Base-by-base conservation (phyloP, 305 asterid genomes). In the Ajuga reptans region DNA sequence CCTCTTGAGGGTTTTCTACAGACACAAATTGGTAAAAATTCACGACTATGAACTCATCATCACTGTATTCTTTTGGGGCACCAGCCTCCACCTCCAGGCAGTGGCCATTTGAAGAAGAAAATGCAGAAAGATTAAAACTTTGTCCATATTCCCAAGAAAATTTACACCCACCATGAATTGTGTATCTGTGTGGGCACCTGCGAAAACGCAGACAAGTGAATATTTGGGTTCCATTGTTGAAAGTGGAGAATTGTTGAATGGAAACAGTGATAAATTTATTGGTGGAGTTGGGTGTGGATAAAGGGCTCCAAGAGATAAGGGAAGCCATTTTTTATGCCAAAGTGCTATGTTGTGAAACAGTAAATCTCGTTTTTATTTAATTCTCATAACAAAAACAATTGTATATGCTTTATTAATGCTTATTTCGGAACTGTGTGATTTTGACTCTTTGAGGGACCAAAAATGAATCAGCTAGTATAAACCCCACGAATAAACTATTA, bases 21-120 rank as follows among this genome's bases (percentile, higher is more conserved):
- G 62, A 79, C 69, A 85, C 94, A 75, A 93, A 86, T 15, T 81
- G 78, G 80, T 90, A 93, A 76, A 90, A 92, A 77, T 90, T 93
- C 9, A 93, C 96, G 70, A 92, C 98, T 21, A 91, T 62, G 78
- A 87, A 87, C 71, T 82, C 91, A 71, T 80, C 82, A 56, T 73
- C 84, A 37, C 63, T 33, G 75, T 67, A 78, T 33, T 78, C 83
- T 45, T 41, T 55, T 4, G 51, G 50, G 72, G 78, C 56, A 43
- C 73, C 80, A 51, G 81, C 74, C 69, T 75, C 79, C 57, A 71
- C 67, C 4, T 75, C 79, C 11, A 78, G 68, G 83, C 87, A 84
- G 73, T 71, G 55, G 3, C 72, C 77, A 66, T 72, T 77, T 6
- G 77, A 65, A 50, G 85, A 55, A 4, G 84, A 75, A 70, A 79